Evolutionary conservation across 1,139 yeast species (phyloP), one percentile per base, ranked within the genome.

Genomic region (Zygosaccharomyces pseudobailii): DNA sequence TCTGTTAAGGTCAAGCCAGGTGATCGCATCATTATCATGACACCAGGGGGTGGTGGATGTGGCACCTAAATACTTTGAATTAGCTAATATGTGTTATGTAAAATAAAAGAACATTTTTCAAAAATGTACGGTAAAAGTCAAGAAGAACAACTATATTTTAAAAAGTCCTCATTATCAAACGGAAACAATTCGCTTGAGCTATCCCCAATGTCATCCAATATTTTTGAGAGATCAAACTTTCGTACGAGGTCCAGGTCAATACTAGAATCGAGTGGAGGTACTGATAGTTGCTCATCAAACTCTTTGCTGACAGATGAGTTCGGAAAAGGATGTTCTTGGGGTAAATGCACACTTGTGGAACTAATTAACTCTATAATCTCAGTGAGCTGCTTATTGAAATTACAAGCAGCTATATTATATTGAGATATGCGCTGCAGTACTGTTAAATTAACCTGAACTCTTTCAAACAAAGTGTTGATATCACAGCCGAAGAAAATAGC

Each of bases 11-110:
- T 77, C 48, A 56, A 63, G 13, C 58, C 71, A 3, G 85, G 86
- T 3, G 87, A 82, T 55, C 68, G 80, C 42, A 66, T 82, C 33
- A 63, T 79, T 19, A 74, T 82, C 43, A 66, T 65, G 52, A 76
- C 80, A 0, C 80, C 81, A 2, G 80, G 81, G 33, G 81, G 79
- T 28, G 82, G 80, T 27, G 82, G 78, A 0, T 76, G 65, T 54
- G 81, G 81, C 10, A 17, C 19, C 13, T 22, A 42, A 25, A 24
- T 5, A 6, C 27, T 6, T 13, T 27, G n/a, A 35, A 30, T 3
- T 17, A 10, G 2, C 25, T n/a, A 13, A 13, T 2, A 13, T 13
- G 17, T 1, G 2, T 13, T 13, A 13, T 2, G 2, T 13, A 13
- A 13, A 13, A 28, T 20, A 6, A n/a, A 21, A 3, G n/a, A 6